Evolutionary conservation across 108 stramenopile genomes (phyloP).

Genomic region (Parietichytrium sp.): DNA sequence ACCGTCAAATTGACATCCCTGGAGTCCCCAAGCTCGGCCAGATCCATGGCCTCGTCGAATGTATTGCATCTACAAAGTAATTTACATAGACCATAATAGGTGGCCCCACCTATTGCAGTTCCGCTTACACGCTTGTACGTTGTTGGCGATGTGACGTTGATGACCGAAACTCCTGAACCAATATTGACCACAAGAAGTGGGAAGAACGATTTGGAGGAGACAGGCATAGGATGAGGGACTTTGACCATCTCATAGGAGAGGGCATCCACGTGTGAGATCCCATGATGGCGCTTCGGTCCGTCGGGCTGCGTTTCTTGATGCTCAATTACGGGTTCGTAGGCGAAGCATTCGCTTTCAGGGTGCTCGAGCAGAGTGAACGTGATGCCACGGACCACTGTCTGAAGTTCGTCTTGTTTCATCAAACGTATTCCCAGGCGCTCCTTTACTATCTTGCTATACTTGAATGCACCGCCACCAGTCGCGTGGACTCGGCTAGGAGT

Average conservation of each 20-base stretch:
- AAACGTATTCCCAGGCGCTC: slow-evolving; percentile 79
- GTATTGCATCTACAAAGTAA: slow-evolving; percentile 81
- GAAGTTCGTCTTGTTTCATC: slow-evolving; percentile 89
- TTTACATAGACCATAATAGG: slow-evolving; percentile 96
- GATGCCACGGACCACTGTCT: slow-evolving; percentile 90
- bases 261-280: slow-evolving; percentile 54
- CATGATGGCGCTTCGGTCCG: slow-evolving; percentile 58
- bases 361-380: slow-evolving; percentile 82
- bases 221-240: slow-evolving; percentile 25
- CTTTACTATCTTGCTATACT: slow-evolving; percentile 82
- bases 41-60: slow-evolving; percentile 83
- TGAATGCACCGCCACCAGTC: slow-evolving; percentile 96
- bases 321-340: slow-evolving; percentile 71
- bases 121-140: slow-evolving; percentile 93
- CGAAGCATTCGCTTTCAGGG: slow-evolving; percentile 89
- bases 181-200: slow-evolving; percentile 94
- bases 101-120: slow-evolving; percentile 96
- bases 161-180: slow-evolving; percentile 91
- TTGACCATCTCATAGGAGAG: slow-evolving; percentile 31
- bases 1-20: slow-evolving; percentile 83
- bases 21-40: slow-evolving; percentile 83
- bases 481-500: slow-evolving; percentile 36
- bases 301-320: neutral
- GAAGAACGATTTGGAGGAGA: neutral
- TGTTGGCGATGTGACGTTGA: slow-evolving; percentile 88